Conservation (phyloP, 176 grass and related monocot species). For the Bothriochloa decipiens region DNA sequence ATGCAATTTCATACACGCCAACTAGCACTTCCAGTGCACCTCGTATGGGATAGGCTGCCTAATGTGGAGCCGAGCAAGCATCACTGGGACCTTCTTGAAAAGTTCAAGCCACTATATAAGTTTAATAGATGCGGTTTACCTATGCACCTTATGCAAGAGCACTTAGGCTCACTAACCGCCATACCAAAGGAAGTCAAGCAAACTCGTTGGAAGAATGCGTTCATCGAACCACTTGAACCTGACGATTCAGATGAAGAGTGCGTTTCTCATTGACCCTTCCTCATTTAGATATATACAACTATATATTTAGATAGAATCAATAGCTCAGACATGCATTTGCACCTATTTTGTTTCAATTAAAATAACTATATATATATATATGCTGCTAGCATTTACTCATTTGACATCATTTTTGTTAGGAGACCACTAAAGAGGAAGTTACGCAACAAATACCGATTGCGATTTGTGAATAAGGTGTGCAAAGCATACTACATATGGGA, state of each 20-base stretch:
- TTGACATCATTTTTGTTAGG: background rate
- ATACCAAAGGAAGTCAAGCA: background rate
- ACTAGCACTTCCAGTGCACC: background rate
- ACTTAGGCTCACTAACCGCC: background rate
- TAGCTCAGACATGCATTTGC: background rate
- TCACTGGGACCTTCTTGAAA: background rate
- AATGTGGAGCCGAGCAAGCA: background rate
- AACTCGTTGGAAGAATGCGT: background rate
- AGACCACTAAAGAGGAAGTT: background rate
- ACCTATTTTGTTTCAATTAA: too few species aligned
- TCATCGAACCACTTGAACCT: background rate
- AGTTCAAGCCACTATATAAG: background rate
- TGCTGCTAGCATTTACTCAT: background rate
- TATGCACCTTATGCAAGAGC: background rate
- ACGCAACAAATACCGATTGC: background rate
- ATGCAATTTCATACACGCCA: background rate
- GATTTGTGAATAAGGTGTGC: constrained; percentile 9
- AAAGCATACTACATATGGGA: background rate
- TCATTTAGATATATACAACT: background rate
- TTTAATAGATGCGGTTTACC: background rate
- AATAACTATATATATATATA: too few species aligned
- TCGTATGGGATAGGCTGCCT: background rate
- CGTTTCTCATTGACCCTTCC: background rate
- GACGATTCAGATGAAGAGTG: background rate
- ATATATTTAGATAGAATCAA: background rate